Conservation (phyloP, 148 eudicot species). For the Pouteria glomerata region DNA sequence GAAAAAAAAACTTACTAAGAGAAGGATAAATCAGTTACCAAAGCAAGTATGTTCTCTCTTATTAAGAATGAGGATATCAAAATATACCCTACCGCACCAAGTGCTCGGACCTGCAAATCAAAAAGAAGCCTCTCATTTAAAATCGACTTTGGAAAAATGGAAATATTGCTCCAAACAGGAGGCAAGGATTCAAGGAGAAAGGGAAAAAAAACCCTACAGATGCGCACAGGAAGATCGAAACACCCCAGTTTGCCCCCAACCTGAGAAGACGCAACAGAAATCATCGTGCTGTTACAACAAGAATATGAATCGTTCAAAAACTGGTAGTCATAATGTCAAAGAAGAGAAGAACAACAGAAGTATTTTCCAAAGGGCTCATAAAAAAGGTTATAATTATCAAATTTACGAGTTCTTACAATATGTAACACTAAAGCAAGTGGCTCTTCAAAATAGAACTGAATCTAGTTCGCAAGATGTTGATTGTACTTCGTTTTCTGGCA, state of each 20-base stretch:
- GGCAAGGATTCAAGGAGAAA: constrained; percentile 8
- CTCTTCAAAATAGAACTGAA: background rate
- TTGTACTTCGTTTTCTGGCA: background rate
- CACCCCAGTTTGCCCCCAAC: constrained; percentile 56
- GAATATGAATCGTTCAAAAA: constrained; percentile 6
- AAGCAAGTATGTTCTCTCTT: constrained; percentile 81
- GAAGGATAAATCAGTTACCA: constrained; percentile 45
- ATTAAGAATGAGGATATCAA: constrained; percentile 76
- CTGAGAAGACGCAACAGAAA: constrained; percentile 27
- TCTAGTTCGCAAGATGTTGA: background rate
- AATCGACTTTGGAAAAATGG: background rate
- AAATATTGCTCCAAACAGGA: constrained; percentile 2
- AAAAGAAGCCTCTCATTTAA: background rate
- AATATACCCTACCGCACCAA: constrained; percentile 78
- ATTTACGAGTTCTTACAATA: background rate
- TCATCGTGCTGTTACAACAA: constrained; percentile 4
- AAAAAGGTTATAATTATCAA: background rate
- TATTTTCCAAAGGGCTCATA: background rate
- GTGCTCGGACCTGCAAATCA: constrained; percentile 63
- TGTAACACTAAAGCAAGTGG: background rate
- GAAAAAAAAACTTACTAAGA: background rate
- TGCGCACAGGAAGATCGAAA: constrained; percentile 66
- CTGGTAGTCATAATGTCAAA: background rate
- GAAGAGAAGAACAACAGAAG: background rate
- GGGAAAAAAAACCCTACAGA: constrained; percentile 41